These are phyloP conservation scores for Eustoma russellianum DNA, from an alignment of 257 asterid genomes.

Conservation along the genomic window DNA sequence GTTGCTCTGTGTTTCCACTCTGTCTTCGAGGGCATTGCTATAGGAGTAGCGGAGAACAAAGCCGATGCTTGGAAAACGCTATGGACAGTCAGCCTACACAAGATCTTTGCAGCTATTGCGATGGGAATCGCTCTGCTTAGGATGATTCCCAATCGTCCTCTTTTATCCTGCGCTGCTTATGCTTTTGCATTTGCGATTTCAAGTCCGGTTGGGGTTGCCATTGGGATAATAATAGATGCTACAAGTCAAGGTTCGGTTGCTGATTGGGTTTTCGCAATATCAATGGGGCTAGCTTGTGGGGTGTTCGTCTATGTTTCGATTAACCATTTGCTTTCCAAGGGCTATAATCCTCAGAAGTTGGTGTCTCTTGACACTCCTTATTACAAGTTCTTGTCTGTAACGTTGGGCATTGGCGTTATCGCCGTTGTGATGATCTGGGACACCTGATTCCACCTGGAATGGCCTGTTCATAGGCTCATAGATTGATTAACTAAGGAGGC, in stretches of 20 bases:
- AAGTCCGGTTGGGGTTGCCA: constrained; percentile 70
- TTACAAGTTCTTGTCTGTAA: constrained; percentile 55
- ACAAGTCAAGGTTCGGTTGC: constrained; percentile 73
- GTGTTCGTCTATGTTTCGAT: constrained; percentile 74
- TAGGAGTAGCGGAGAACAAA: constrained; percentile 74
- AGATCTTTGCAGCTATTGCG: constrained; percentile 82
- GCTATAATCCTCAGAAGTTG: constrained; percentile 43
- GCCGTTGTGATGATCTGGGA: constrained; percentile 98
- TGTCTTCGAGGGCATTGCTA: constrained; percentile 82
- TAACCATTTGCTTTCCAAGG: constrained; percentile 66
- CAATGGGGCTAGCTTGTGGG: constrained; percentile 92
- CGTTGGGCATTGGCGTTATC: constrained; percentile 64
- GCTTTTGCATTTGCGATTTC: constrained; percentile 87
- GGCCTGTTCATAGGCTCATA: too few species aligned
- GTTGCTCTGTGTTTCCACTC: constrained; percentile 82
- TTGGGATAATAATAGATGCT: constrained; percentile 72
- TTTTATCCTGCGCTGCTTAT: constrained; percentile 52
- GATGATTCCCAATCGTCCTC: constrained; percentile 82
- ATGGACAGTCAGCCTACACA: constrained; percentile 84
- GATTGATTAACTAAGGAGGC: too few species aligned
- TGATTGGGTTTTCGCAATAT: constrained; percentile 79
- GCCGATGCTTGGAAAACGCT: constrained; percentile 87
- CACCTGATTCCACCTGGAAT: constrained; percentile 27
- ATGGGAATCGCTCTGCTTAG: constrained; percentile 93
- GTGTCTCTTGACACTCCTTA: constrained; percentile 34